Evolutionary conservation across 192 early-diverging fungal genomes (phyloP).

Genomic region (Funneliformis geosporum): DNA sequence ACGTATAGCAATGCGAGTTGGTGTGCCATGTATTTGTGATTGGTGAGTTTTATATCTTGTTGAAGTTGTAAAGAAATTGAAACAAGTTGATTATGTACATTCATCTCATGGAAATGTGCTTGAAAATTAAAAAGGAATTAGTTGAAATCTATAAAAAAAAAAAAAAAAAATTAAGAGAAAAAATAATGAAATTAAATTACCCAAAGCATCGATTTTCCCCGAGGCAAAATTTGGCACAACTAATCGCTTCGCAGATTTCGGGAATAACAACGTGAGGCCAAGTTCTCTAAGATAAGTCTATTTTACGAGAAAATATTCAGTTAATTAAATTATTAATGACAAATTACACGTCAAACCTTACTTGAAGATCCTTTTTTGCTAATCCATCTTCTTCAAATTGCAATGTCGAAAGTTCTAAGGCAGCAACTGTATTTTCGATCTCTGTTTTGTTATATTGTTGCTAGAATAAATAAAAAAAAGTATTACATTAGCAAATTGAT

Average conservation of each 20-base stretch:
- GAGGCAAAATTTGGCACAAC: slow-evolving; percentile 34
- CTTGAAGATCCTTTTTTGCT: slow-evolving; percentile 29
- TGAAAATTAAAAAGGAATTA: neutral
- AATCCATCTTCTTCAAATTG: slow-evolving; percentile 29
- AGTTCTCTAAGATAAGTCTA: slow-evolving; percentile 43
- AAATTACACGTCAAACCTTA: neutral
- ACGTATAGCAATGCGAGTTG: slow-evolving; percentile 58
- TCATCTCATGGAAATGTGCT: slow-evolving; percentile 49
- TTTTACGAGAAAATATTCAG: neutral
- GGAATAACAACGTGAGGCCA: slow-evolving; percentile 43
- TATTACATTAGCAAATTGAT: neutral
- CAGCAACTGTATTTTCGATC: slow-evolving; percentile 17
- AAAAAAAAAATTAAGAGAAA: neutral
- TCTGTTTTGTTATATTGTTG: slow-evolving; percentile 31
- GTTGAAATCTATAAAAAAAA: neutral
- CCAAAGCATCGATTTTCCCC: slow-evolving; percentile 15
- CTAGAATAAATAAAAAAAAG: neutral
- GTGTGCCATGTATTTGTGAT: slow-evolving; percentile 60
- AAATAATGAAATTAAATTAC: neutral
- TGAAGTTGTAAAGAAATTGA: slow-evolving; percentile 53
- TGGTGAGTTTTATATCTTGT: slow-evolving; percentile 47
- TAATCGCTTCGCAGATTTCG: slow-evolving; percentile 44
- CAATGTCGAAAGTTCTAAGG: neutral
- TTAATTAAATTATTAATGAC: neutral
- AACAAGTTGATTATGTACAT: slow-evolving; percentile 48